Conservation (phyloP, 306 rosid genomes). For the Leucaena leucocephala region DNA sequence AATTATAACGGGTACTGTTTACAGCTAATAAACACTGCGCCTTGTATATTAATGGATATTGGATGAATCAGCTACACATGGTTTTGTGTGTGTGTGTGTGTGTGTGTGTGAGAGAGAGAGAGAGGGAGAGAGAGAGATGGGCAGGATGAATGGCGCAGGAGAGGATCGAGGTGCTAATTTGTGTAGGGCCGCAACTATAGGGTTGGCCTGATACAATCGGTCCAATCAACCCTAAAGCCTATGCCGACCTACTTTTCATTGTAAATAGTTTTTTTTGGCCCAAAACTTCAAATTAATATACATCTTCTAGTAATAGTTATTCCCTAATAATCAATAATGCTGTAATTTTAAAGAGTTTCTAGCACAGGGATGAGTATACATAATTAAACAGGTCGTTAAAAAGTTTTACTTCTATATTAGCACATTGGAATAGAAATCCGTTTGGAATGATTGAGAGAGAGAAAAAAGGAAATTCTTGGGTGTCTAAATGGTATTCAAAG, state of each 20-base stretch:
- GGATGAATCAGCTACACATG: too few relatives aligned
- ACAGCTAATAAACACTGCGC: not conserved
- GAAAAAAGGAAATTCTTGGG: too few relatives aligned
- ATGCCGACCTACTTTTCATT: not conserved
- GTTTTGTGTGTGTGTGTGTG: too few relatives aligned
- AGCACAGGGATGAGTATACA: too few relatives aligned
- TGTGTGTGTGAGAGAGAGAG: too few relatives aligned
- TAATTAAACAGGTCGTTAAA: too few relatives aligned
- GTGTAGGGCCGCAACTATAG: not conserved
- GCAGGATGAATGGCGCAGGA: not conserved
- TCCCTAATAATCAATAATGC: not conserved
- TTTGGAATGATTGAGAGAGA: too few relatives aligned
- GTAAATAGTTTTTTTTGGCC: not conserved
- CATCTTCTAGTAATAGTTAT: not conserved
- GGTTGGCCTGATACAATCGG: not conserved
- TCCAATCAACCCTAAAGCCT: not conserved
- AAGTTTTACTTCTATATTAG: too few relatives aligned
- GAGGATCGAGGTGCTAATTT: not conserved
- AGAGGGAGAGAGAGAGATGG: not conserved
- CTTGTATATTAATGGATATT: not conserved
- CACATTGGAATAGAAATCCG: too few relatives aligned
- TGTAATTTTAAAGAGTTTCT: too few relatives aligned
- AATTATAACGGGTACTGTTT: not conserved
- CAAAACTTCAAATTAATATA: not conserved
- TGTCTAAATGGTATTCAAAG: too few relatives aligned